Conservation (phyloP, 2,329 filamentous ascomycete genomes). For the Fusarium avenaceum region DNA sequence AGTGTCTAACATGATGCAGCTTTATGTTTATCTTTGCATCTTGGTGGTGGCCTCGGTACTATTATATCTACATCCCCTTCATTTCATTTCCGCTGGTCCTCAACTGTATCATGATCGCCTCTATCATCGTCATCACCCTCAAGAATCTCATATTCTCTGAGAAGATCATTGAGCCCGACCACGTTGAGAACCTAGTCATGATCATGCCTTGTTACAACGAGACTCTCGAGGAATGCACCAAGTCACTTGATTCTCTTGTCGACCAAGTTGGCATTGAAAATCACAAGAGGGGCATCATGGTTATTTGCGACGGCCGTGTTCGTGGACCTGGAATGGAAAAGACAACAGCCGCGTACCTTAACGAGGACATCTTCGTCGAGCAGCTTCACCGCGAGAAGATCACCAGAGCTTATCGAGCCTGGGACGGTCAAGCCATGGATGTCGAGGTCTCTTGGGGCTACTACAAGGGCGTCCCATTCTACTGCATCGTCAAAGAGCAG, state of each 20-base stretch:
- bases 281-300: constrained; percentile 43
- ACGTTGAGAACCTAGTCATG: constrained; percentile 54
- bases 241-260: constrained; percentile 51
- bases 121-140: constrained; percentile 36
- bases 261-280: constrained; percentile 39
- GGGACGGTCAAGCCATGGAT: constrained; percentile 56
- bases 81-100: constrained; percentile 46
- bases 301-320: constrained; percentile 46
- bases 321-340: constrained; percentile 45
- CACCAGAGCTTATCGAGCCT: constrained; percentile 54
- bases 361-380: constrained; percentile 56
- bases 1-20: constrained; percentile 8
- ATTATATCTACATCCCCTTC: constrained; percentile 45
- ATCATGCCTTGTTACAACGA: constrained; percentile 61
- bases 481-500: constrained; percentile 59
- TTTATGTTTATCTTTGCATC: constrained; percentile 47
- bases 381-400: constrained; percentile 48
- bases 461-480: constrained; percentile 58
- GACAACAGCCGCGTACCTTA: constrained; percentile 52
- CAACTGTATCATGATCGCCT: constrained; percentile 47
- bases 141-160: constrained; percentile 32
- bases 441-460: constrained; percentile 54
- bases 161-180: constrained; percentile 36
- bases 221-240: constrained; percentile 54
- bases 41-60: constrained; percentile 47